A percentile compares a stretch with the other conserved stretches of the same genome.
Conservation (phyloP, 2,329 filamentous ascomycete genomes). For the Rutstroemia sp. region DNA sequence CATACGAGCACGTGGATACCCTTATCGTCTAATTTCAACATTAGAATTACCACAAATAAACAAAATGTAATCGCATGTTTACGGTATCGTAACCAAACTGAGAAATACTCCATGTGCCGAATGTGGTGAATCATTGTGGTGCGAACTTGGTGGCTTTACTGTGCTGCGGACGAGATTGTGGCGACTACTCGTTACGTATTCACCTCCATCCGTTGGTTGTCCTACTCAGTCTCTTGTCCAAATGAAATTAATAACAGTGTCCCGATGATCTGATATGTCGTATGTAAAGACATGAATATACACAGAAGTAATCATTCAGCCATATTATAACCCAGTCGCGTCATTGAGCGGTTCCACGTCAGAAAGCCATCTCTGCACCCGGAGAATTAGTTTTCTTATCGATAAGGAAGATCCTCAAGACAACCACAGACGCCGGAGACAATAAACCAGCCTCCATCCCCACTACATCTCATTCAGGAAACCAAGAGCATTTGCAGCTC, state of each 20-base stretch:
- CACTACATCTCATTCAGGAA: background rate
- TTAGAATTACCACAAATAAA: background rate
- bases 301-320: background rate
- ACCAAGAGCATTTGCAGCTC: background rate
- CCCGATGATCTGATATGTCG: background rate
- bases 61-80: background rate
- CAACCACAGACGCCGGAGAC: background rate
- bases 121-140: too few relatives aligned
- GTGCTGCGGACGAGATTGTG: too few relatives aligned
- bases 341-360: background rate
- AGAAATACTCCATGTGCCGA: too few relatives aligned
- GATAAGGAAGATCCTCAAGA: slow-evolving; percentile 3
- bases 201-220: too few relatives aligned
- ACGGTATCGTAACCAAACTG: too few relatives aligned
- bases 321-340: background rate
- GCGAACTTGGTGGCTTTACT: too few relatives aligned
- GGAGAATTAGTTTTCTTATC: slow-evolving; percentile 3
- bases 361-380: background rate
- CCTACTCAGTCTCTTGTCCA: background rate
- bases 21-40: slow-evolving; percentile 7
- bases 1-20: background rate
- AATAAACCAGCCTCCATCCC: background rate
- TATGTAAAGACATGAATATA: background rate
- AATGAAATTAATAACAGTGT: background rate
- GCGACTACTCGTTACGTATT: too few relatives aligned